phyloP scores from a whole-genome alignment of 768 basidiomycete species.

The Cystobasidium tubakii region DNA sequence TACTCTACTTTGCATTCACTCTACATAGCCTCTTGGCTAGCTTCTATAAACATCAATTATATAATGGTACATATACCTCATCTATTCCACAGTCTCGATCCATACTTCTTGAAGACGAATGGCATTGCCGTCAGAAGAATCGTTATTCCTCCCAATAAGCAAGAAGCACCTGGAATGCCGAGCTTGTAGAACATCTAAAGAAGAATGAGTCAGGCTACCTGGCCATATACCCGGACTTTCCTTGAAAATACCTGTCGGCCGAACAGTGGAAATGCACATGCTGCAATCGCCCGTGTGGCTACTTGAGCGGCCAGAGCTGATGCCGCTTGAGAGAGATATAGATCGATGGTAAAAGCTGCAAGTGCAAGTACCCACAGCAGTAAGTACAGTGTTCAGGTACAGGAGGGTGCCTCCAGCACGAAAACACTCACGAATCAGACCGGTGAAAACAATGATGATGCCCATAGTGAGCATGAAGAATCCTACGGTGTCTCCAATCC shows the following conservation, averaged over 20 bases:
- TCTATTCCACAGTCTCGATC: conserved; percentile 1
- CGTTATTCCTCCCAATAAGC: conserved; percentile 38
- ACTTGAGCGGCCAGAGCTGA: conserved; percentile 42
- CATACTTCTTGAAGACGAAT: conserved; percentile 35
- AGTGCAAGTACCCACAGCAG: neutral
- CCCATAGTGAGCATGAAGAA: conserved; percentile 36
- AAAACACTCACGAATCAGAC: conserved; percentile 29
- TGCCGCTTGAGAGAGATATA: conserved; percentile 33
- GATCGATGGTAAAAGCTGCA: neutral
- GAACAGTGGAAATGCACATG: conserved; percentile 33
- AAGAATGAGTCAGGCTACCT: conserved; percentile 29
- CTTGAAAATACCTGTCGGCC: conserved; percentile 10
- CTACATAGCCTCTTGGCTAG: neutral
- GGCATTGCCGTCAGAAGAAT: conserved; percentile 37
- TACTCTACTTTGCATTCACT: conserved; percentile 1
- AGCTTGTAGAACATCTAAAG: conserved; percentile 40
- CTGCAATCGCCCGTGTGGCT: conserved; percentile 37
- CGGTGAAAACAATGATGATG: conserved; percentile 39
- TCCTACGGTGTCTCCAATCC: conserved; percentile 39
- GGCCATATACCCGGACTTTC: too few relatives aligned
- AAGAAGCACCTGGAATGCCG: conserved; percentile 39
- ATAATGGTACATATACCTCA: neutral
- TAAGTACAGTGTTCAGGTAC: too few relatives aligned
- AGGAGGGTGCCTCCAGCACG: neutral
- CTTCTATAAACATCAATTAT: neutral